A percentile compares a stretch with the other conserved stretches of the same genome.
These are phyloP conservation scores for Eucalyptus polybractea DNA, from an alignment of 345 rosid genomes.

Conservation along the genomic window DNA sequence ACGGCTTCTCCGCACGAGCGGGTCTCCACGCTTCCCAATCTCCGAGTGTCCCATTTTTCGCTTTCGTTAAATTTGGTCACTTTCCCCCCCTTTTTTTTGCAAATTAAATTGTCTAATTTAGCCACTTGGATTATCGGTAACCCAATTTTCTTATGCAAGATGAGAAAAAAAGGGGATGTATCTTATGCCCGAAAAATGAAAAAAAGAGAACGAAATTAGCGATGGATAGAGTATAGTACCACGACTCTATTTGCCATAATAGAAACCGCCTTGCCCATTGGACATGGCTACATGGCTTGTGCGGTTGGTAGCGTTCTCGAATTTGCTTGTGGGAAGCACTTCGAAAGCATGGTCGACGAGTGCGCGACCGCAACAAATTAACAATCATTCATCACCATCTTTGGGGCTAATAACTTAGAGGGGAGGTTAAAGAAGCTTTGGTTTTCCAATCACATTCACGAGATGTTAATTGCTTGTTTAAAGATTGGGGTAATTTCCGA, in stretches of 20 bases:
- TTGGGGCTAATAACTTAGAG: background rate
- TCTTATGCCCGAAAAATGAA: background rate
- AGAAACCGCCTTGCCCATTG: background rate
- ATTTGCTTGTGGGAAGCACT: background rate
- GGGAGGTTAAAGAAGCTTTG: background rate
- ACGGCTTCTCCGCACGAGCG: conserved; percentile 59
- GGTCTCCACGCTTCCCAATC: conserved; percentile 42
- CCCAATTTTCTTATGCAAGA: background rate
- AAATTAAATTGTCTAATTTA: background rate
- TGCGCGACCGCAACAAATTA: background rate
- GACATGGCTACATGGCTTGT: background rate
- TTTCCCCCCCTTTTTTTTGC: background rate
- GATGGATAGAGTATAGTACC: background rate
- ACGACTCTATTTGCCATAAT: background rate
- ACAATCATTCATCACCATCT: background rate
- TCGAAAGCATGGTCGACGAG: background rate
- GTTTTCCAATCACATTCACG: background rate
- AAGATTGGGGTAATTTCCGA: background rate
- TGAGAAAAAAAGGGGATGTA: background rate
- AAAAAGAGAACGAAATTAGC: background rate
- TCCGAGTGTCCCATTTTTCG: background rate
- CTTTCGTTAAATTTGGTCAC: background rate
- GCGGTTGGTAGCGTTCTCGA: background rate
- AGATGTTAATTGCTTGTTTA: background rate
- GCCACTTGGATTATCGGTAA: background rate